Evolutionary conservation across 768 basidiomycete species (phyloP), one percentile per base, ranked within the genome.

Genomic region (Calocera cornea): DNA sequence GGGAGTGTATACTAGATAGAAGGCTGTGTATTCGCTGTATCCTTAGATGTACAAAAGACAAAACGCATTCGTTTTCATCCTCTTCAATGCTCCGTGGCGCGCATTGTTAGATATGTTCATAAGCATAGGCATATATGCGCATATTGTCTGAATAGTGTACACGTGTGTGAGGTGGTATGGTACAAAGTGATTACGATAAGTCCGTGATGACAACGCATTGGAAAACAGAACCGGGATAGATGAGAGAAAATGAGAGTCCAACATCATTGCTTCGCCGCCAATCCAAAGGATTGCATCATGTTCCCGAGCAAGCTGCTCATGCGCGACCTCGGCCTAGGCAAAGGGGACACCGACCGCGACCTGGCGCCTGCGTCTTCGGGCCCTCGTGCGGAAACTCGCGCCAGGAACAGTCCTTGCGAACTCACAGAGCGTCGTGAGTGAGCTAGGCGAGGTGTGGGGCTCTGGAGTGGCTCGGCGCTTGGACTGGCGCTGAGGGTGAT

Each of bases 21-120:
- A 60, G 54, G 24, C 19, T 33, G 54, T 60, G 54, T 27, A 60
- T 60, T 60, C 27, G 54, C 54, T 60, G 54, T 60, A 60, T 60
- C 54, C 54, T 2, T 60, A 60, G 44, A 11, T 60, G 54, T 60
- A 60, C 54, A 60, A 60, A 12, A 60, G 54, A 60, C 54, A 60
- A 60, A 60, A 60, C 54, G 27, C 54, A 60, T 60, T 60, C 54
- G 31, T 60, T 60, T 60, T 38, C 36, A 14, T 38, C 14, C 14
- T 38, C 36, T 14, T 5, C 36, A 38, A 38, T 38, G 14, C 14
- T 14, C n/a, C 49, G 49, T 50, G 14, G 11, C 54, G 27, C 24
- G 31, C 19, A 10, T 17, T 47, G 19, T 47, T 7, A 19, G 3
- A 19, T 24, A 10, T 33, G 24, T 29, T 33, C 7, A 29, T 27